A percentile compares a stretch with the other conserved stretches of the same genome.
Conservation (phyloP, 805 yeast genomes). For the Yarrowia osloensis region DNA sequence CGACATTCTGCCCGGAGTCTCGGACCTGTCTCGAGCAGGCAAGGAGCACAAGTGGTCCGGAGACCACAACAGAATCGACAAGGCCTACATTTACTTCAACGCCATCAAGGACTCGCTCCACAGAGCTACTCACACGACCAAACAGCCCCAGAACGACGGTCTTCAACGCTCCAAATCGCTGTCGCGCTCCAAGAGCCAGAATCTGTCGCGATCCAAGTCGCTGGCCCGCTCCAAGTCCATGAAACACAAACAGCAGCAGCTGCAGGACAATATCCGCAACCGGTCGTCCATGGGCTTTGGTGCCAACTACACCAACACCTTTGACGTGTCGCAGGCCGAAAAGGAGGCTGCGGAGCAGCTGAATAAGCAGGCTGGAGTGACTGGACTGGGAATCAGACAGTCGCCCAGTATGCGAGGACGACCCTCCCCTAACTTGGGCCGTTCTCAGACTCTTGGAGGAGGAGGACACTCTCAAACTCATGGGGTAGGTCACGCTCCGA, state of each 20-base stretch:
- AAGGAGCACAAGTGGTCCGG: constrained; percentile 15
- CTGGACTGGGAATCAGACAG: neutral
- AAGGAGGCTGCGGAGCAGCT: neutral
- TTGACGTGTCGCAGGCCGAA: constrained; percentile 11
- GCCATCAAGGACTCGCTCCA: constrained; percentile 23
- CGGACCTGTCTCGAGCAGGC: neutral
- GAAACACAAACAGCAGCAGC: constrained; percentile 21
- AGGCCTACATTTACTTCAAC: constrained; percentile 15
- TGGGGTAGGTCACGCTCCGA: neutral
- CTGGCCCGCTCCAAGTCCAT: constrained; percentile 16
- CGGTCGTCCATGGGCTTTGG: constrained; percentile 30
- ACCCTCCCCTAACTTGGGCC: neutral
- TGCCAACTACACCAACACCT: constrained; percentile 26
- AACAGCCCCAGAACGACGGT: neutral
- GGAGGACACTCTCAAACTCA: neutral
- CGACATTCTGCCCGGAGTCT: neutral
- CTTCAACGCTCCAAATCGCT: neutral
- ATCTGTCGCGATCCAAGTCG: constrained; percentile 2
- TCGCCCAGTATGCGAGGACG: neutral
- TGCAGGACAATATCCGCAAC: constrained; percentile 26
- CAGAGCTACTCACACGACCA: neutral
- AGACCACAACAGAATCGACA: constrained; percentile 18
- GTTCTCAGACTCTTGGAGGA: neutral
- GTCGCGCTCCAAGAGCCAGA: constrained; percentile 2
- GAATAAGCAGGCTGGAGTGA: neutral